A percentile compares a stretch with the other conserved stretches of the same genome.
phyloP scores from a whole-genome alignment of 306 rosid genomes.

The Prunus mongolica region DNA sequence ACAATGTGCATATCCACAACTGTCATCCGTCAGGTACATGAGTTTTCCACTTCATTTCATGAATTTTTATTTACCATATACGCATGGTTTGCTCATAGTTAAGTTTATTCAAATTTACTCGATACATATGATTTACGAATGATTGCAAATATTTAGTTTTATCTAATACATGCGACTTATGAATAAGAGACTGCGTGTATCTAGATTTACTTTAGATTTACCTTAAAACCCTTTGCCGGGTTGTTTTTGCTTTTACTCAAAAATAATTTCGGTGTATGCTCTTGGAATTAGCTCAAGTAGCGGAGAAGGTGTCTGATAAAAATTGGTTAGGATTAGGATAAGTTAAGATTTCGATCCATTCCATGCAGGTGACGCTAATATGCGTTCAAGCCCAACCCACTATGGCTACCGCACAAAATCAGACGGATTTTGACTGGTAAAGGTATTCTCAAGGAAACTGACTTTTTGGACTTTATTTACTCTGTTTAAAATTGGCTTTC shows the following conservation, averaged over 20 bases:
- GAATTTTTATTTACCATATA: not conserved
- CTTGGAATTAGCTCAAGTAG: too few species aligned
- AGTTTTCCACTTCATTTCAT: not conserved
- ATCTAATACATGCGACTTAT: too few species aligned
- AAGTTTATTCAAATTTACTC: not conserved
- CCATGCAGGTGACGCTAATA: conserved; percentile 45
- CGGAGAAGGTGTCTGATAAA: too few species aligned
- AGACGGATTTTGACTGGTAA: conserved; percentile 40
- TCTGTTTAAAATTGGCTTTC: too few species aligned
- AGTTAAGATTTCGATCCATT: too few species aligned
- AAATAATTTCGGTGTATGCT: not conserved
- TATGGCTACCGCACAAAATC: conserved; percentile 62
- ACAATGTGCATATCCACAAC: conserved; percentile 85
- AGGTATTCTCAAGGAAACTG: too few species aligned
- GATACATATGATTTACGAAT: not conserved
- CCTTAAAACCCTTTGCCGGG: not conserved
- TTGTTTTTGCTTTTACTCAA: not conserved
- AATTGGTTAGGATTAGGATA: too few species aligned
- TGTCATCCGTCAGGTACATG: conserved; percentile 67
- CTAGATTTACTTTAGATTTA: too few species aligned
- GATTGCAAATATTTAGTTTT: not conserved
- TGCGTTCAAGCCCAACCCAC: conserved; percentile 70
- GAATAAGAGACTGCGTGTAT: too few species aligned
- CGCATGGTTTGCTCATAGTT: not conserved
- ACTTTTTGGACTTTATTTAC: too few species aligned